Percentiles rank a stretch among this genome's conserved stretches.
phyloP scores from a whole-genome alignment of 2,329 filamentous ascomycete species.

The Rhinocladiella mackenziei region DNA sequence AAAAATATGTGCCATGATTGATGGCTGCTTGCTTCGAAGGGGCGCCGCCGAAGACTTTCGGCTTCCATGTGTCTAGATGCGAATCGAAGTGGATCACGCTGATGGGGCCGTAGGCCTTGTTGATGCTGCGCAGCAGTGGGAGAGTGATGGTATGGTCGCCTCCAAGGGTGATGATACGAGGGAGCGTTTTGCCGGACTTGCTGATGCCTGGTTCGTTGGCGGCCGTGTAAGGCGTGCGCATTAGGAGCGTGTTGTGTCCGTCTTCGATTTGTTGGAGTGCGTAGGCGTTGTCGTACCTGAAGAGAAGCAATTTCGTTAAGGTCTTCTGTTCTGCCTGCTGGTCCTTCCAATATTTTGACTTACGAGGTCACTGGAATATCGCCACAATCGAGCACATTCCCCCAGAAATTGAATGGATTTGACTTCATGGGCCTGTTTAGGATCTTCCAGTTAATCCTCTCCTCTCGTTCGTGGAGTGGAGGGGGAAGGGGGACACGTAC shows the following conservation, averaged over 20 bases:
- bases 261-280: constrained; percentile 82
- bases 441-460: too few species aligned
- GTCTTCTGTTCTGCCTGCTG: not conserved
- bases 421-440: constrained; percentile 56
- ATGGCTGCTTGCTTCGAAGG: constrained; percentile 71
- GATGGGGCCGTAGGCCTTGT: constrained; percentile 64
- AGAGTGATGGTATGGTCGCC: constrained; percentile 46
- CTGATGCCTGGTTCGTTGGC: constrained; percentile 64
- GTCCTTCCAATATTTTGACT: constrained; percentile 32
- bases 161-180: constrained; percentile 71
- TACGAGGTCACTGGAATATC: constrained; percentile 82
- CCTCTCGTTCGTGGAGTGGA: too few species aligned
- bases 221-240: constrained; percentile 65
- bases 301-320: not conserved
- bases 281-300: constrained; percentile 74
- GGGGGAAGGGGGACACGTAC: constrained; percentile 12
- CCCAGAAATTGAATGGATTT: constrained; percentile 78
- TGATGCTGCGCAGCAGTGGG: constrained; percentile 54
- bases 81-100: constrained; percentile 62
- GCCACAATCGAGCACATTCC: constrained; percentile 75
- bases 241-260: constrained; percentile 72
- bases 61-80: constrained; percentile 64
- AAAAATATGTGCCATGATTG: constrained; percentile 89
- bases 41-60: constrained; percentile 80
- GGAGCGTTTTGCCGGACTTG: constrained; percentile 69